Evolutionary conservation across 768 basidiomycete species (phyloP).

Genomic region (Kwoniella sp.): DNA sequence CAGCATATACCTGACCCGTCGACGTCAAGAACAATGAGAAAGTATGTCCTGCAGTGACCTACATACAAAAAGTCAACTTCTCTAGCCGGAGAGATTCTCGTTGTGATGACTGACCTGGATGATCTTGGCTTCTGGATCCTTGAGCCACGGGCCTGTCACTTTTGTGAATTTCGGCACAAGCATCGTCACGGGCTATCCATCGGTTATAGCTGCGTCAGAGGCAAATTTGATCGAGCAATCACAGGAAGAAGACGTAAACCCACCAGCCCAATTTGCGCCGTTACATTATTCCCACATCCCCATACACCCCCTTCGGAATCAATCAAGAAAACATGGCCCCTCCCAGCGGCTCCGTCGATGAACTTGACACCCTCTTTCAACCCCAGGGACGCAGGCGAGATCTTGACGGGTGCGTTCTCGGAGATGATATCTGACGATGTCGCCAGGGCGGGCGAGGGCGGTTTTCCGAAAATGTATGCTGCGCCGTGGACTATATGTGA

Average conservation of each 20-base stretch:
- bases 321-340: constrained; percentile 79
- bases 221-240: not conserved
- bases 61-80: constrained; percentile 28
- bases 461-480: constrained; percentile 90
- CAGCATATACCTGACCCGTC: constrained; percentile 80
- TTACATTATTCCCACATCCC: constrained; percentile 77
- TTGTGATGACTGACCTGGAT: constrained; percentile 36
- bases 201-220: too few relatives aligned
- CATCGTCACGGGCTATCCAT: constrained; percentile 20
- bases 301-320: constrained; percentile 79
- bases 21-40: constrained; percentile 83
- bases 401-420: constrained; percentile 70
- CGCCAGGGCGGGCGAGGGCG: constrained; percentile 68
- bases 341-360: constrained; percentile 79
- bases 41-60: constrained; percentile 77
- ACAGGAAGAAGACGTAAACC: constrained; percentile 29
- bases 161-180: constrained; percentile 37
- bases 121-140: constrained; percentile 42
- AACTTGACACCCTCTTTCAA: constrained; percentile 61
- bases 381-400: constrained; percentile 67
- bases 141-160: constrained; percentile 48
- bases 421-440: constrained; percentile 65
- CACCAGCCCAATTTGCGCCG: constrained; percentile 69
- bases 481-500: constrained; percentile 61
- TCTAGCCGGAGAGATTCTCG: not conserved